Percentiles rank a stretch among this genome's conserved stretches.
Conservation (phyloP, 225 moss, liverwort and hornwort species). For the Physcomitrium patens region DNA sequence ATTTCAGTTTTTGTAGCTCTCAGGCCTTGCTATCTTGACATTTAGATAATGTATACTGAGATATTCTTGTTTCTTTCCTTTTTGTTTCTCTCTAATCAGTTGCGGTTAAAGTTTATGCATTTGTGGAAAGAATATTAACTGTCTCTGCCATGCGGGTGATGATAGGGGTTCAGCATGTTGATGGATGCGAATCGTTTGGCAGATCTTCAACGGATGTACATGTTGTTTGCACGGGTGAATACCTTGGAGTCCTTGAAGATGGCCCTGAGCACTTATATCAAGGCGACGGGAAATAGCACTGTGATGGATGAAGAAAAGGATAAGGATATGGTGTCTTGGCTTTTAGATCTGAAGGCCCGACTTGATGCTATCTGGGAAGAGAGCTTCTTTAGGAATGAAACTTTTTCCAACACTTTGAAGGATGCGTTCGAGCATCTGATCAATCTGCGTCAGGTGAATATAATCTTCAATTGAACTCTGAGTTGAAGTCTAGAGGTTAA, state of each 20-base stretch:
- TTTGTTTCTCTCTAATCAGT: neutral
- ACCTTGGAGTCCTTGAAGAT: slow-evolving; percentile 76
- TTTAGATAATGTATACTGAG: neutral
- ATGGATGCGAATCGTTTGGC: slow-evolving; percentile 96
- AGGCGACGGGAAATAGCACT: slow-evolving; percentile 80
- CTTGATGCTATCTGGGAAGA: slow-evolving; percentile 88
- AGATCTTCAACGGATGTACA: slow-evolving; percentile 89
- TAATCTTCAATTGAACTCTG: slow-evolving; percentile 2
- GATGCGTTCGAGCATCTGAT: slow-evolving; percentile 95
- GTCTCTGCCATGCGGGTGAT: slow-evolving; percentile 24
- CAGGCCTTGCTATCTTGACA: neutral
- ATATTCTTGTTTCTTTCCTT: neutral
- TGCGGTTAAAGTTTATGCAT: neutral
- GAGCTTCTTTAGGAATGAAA: slow-evolving; percentile 88
- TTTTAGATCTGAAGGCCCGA: slow-evolving; percentile 87
- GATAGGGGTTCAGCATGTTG: slow-evolving; percentile 88
- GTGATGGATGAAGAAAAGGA: slow-evolving; percentile 99
- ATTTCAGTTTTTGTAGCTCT: neutral
- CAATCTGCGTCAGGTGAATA: slow-evolving; percentile 82
- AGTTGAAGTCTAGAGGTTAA: too few species aligned
- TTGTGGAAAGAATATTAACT: slow-evolving; percentile 13
- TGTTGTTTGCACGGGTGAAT: slow-evolving; percentile 72
- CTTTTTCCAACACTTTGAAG: slow-evolving; percentile 84
- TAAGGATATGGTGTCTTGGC: slow-evolving; percentile 88
- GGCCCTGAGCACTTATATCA: slow-evolving; percentile 79